phyloP scores from a whole-genome alignment of 345 rosid species.

The Brassica incana region DNA sequence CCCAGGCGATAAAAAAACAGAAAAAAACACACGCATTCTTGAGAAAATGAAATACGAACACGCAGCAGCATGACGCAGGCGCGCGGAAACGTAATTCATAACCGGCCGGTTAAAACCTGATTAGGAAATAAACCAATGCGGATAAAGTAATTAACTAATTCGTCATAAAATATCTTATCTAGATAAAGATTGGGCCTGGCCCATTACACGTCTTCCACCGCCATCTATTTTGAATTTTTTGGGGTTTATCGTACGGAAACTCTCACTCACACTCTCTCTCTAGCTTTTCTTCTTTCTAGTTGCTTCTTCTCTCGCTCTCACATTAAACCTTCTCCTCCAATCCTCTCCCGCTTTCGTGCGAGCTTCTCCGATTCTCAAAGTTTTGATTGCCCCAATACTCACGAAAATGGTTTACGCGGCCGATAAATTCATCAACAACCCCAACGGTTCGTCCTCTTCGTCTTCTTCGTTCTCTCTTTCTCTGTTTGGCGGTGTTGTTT shows the following conservation, averaged over 20 bases:
- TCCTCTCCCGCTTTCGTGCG: conserved; percentile 1
- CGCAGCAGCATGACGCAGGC: no score
- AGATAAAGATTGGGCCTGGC: conserved; percentile 26
- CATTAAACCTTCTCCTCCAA: conserved; percentile 31
- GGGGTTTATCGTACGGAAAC: conserved; percentile 33
- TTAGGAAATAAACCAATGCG: conserved; percentile 8
- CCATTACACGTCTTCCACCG: conserved; percentile 26
- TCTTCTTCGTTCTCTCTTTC: neutral
- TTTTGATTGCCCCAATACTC: neutral
- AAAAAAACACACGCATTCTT: no score
- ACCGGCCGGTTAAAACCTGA: neutral
- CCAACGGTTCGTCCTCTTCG: conserved; percentile 58
- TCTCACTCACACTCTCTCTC: neutral
- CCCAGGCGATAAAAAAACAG: no score
- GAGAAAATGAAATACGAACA: no score
- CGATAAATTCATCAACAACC: conserved; percentile 89
- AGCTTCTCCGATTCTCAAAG: conserved; percentile 6
- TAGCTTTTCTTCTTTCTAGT: conserved; percentile 2
- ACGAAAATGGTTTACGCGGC: conserved; percentile 68
- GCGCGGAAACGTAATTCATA: no score
- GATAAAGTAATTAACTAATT: conserved; percentile 8
- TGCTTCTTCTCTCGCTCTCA: conserved; percentile 22
- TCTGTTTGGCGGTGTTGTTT: neutral
- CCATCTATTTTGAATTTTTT: conserved; percentile 14
- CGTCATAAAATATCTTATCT: conserved; percentile 31